Evolutionary conservation across 2,329 filamentous ascomycete species (phyloP), one percentile per base, ranked within the genome.

Genomic region (Pseudopithomyces chartarum): DNA sequence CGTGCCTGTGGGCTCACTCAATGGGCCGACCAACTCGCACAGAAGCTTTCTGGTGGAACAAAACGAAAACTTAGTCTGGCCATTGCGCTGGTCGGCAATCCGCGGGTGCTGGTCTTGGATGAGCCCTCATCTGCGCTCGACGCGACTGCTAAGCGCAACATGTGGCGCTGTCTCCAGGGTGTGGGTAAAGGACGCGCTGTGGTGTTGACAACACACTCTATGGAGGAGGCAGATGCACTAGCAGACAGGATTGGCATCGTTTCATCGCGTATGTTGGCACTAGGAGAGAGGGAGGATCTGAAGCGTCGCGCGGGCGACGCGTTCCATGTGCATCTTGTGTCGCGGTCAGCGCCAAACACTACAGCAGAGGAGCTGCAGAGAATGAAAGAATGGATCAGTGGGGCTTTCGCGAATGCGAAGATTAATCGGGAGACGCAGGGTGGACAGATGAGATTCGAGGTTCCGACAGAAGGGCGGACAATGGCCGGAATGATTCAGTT

Each of bases 81-180:
- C 2, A 95, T 97, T 52, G 92, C 93, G 0, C 78, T 97, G 0
- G 96, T 96, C 82, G 93, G 93, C 2, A 96, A 97, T 66, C 93
- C 92, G 0, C 86, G 88, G 0, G 92, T 97, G 0, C 96, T 92
- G 73, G 92, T 91, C 66, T 86, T 97, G 4, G 92, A 97, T 64
- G 92, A 97, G 74, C 91, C 96, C 15, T 92, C 88, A 44, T 91
- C 88, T 54, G 93, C 92, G 8, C 83, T 97, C 23, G 92, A 97
- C 69, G 92, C 92, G 0, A 80, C 96, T 2, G 92, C 89, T 17
- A 84, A 93, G 53, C 82, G 92, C 22, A 96, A 94, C 73, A 89
- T 97, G 33, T 97, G 92, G 92, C 91, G 96, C 63, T 97, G 96
- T 55, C 81, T 97, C 22, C 80, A 96, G 15, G 89, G 88, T 1